Conservation (phyloP, 805 yeast genomes). For the Spathaspora arborariae region DNA sequence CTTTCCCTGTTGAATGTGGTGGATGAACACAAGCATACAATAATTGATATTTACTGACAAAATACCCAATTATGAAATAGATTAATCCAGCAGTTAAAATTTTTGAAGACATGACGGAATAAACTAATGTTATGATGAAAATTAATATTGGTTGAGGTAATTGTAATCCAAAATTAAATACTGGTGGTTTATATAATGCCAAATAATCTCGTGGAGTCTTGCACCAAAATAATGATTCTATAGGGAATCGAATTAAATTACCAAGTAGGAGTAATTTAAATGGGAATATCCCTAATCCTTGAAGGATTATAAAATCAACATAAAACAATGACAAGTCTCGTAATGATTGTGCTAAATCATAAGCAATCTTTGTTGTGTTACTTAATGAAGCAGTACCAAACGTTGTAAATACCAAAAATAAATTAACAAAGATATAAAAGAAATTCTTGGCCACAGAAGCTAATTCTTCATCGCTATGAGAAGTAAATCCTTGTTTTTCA, state of each 20-base stretch:
- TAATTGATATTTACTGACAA: slow-evolving; percentile 86
- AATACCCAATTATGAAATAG: slow-evolving; percentile 81
- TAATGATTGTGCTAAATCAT: slow-evolving; percentile 77
- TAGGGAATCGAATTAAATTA: slow-evolving; percentile 67
- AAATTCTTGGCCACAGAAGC: slow-evolving; percentile 90
- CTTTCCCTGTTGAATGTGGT: slow-evolving; percentile 94
- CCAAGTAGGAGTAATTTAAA: slow-evolving; percentile 81
- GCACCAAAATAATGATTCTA: slow-evolving; percentile 51
- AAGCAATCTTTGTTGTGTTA: slow-evolving; percentile 87
- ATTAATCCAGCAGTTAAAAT: slow-evolving; percentile 79
- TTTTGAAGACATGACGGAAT: slow-evolving; percentile 86
- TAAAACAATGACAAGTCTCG: slow-evolving; percentile 80
- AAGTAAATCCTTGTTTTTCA: slow-evolving; percentile 79
- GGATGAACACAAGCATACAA: slow-evolving; percentile 90
- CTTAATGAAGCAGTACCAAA: slow-evolving; percentile 89
- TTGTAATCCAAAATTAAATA: slow-evolving; percentile 85
- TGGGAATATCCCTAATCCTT: slow-evolving; percentile 88
- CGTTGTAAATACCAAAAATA: slow-evolving; percentile 89
- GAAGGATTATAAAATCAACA: slow-evolving; percentile 78
- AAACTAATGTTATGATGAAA: slow-evolving; percentile 77
- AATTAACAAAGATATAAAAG: slow-evolving; percentile 88
- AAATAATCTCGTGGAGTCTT: slow-evolving; percentile 82
- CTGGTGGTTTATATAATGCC: slow-evolving; percentile 79
- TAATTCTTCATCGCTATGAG: slow-evolving; percentile 89
- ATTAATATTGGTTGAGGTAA: slow-evolving; percentile 89